These are phyloP conservation scores for Podaxis sp. DNA, from an alignment of 768 basidiomycete species.

Conservation along the genomic window DNA sequence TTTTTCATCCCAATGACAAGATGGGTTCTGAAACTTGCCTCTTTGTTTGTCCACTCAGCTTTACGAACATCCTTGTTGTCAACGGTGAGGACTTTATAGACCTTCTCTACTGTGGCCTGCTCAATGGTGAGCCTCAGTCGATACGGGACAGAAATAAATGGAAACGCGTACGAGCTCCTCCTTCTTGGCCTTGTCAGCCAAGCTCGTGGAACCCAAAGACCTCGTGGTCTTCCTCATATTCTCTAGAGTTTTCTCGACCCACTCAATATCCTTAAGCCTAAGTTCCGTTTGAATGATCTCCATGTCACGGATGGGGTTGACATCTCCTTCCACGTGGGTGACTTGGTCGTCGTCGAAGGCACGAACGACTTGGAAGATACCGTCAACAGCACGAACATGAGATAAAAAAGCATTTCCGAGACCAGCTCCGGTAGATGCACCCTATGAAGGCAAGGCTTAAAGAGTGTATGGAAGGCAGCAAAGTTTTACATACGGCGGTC, in stretches of 20 bases:
- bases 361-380: slow-evolving; percentile 97
- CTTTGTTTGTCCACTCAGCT: slow-evolving; percentile 93
- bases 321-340: slow-evolving; percentile 98
- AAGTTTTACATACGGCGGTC: slow-evolving; percentile 63
- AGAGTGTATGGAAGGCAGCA: neutral
- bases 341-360: slow-evolving; percentile 99
- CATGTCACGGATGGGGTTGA: slow-evolving; percentile 95
- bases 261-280: slow-evolving; percentile 95
- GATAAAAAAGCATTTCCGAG: slow-evolving; percentile 97
- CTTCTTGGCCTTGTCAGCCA: slow-evolving; percentile 94
- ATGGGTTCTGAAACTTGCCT: slow-evolving; percentile 50
- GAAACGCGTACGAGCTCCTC: slow-evolving; percentile 76
- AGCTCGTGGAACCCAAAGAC: slow-evolving; percentile 63
- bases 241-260: slow-evolving; percentile 92
- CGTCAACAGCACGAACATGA: slow-evolving; percentile 96
- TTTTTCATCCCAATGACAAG: slow-evolving; percentile 57
- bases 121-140: neutral
- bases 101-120: slow-evolving; percentile 82
- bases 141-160: neutral
- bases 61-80: slow-evolving; percentile 91
- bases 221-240: slow-evolving; percentile 69
- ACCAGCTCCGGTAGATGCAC: slow-evolving; percentile 96
- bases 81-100: slow-evolving; percentile 70
- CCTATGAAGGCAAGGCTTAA: slow-evolving; percentile 34
- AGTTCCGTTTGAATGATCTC: slow-evolving; percentile 94